Evolutionary conservation across 176 grass and related monocot genomes (phyloP).

Genomic region (Oryza longistaminata): DNA sequence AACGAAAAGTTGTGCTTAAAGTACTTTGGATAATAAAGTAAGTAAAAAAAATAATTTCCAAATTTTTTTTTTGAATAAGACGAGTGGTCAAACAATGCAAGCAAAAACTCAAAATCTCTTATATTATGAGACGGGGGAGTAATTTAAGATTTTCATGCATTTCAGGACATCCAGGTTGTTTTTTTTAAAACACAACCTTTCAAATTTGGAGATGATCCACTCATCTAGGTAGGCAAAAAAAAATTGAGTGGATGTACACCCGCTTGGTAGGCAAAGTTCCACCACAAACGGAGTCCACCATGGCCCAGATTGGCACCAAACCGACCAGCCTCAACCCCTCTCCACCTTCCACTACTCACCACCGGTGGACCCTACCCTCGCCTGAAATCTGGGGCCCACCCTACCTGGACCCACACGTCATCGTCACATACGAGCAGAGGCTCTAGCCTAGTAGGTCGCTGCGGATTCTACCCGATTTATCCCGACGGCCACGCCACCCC

Average conservation of each 20-base stretch:
- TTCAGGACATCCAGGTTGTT: too few species aligned
- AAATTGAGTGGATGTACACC: neutral
- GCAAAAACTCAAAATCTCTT: too few species aligned
- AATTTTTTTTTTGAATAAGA: too few species aligned
- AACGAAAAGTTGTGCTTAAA: too few species aligned
- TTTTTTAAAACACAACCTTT: too few species aligned
- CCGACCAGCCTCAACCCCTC: neutral
- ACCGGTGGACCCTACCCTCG: neutral
- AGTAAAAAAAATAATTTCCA: too few species aligned
- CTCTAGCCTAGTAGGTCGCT: slow-evolving; percentile 5
- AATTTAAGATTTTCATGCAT: too few species aligned
- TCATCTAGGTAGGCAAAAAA: neutral
- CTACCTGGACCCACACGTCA: neutral
- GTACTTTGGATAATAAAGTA: too few species aligned
- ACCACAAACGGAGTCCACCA: neutral
- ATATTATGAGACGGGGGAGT: too few species aligned
- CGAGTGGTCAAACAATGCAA: too few species aligned
- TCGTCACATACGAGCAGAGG: neutral
- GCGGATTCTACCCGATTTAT: neutral
- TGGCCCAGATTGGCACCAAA: neutral
- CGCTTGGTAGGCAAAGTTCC: neutral
- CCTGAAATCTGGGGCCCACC: neutral
- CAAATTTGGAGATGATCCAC: too few species aligned
- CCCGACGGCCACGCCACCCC: neutral
- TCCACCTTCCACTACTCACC: neutral